phyloP scores from a whole-genome alignment of 2,329 filamentous ascomycete species.

The Colletotrichum sp. region DNA sequence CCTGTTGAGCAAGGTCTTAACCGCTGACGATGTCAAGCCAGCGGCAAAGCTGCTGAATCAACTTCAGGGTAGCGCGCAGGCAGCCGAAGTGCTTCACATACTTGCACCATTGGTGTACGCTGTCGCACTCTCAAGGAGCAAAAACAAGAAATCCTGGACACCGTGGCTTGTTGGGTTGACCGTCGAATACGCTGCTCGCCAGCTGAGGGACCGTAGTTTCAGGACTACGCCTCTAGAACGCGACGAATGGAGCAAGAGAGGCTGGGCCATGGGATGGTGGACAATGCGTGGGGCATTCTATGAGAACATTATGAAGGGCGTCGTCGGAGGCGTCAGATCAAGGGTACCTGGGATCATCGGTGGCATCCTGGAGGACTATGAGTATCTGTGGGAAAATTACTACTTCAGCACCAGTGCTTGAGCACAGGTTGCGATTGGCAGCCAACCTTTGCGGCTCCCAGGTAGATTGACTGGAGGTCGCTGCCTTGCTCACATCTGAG shows the following conservation, averaged over 20 bases:
- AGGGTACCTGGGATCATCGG: conserved; percentile 82
- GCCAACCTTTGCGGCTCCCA: background rate
- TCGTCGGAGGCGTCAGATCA: conserved; percentile 75
- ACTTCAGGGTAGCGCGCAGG: conserved; percentile 73
- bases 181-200: conserved; percentile 88
- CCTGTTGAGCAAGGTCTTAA: conserved; percentile 87
- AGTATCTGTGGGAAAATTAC: conserved; percentile 98
- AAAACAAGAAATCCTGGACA: conserved; percentile 81
- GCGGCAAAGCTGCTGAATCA: conserved; percentile 86
- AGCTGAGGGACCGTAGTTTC: conserved; percentile 76
- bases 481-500: background rate
- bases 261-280: conserved; percentile 96
- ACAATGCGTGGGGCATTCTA: conserved; percentile 96
- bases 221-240: conserved; percentile 86
- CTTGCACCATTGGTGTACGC: conserved; percentile 88
- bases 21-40: conserved; percentile 95
- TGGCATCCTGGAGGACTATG: conserved; percentile 92
- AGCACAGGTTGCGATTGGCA: background rate
- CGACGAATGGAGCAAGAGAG: conserved; percentile 87
- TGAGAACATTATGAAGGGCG: conserved; percentile 82
- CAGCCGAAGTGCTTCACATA: conserved; percentile 92
- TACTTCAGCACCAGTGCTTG: conserved; percentile 75
- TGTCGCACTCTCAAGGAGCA: conserved; percentile 75
- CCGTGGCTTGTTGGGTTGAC: conserved; percentile 89
- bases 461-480: background rate